Evolutionary conservation across 2,329 filamentous ascomycete species (phyloP).

Genomic region (Penicillium italicum): DNA sequence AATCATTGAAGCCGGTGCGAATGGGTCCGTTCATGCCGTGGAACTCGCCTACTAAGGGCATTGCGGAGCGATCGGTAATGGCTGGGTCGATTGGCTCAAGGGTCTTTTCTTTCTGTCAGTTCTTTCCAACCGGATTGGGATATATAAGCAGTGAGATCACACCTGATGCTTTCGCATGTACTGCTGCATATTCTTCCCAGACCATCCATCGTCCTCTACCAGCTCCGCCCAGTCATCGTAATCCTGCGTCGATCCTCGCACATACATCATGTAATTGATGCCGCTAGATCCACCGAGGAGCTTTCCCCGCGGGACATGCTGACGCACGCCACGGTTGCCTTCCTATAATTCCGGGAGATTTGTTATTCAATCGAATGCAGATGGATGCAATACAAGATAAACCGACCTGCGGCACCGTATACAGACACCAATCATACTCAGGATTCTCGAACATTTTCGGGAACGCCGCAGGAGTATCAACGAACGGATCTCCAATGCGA

Average conservation of each 20-base stretch:
- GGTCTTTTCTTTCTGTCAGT: constrained; percentile 18
- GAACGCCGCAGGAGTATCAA: constrained; percentile 28
- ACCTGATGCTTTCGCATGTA: constrained; percentile 27
- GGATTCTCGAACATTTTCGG: constrained; percentile 26
- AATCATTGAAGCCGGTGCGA: constrained; percentile 17
- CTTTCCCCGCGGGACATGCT: constrained; percentile 32
- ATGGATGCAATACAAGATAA: background rate
- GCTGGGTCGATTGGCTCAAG: constrained; percentile 26
- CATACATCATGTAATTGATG: constrained; percentile 46
- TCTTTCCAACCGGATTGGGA: background rate
- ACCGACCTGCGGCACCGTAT: constrained; percentile 27
- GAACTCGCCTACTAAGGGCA: constrained; percentile 16
- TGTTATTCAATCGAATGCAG: background rate
- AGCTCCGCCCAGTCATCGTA: constrained; percentile 35
- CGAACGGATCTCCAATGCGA: constrained; percentile 25
- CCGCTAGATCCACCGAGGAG: constrained; percentile 34
- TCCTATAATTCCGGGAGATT: constrained; percentile 12
- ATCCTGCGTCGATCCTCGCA: constrained; percentile 30
- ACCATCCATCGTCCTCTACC: constrained; percentile 30
- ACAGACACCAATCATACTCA: constrained; percentile 38
- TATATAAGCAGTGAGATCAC: background rate
- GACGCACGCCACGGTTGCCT: constrained; percentile 12
- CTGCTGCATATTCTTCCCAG: constrained; percentile 13
- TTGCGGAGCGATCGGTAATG: constrained; percentile 18
- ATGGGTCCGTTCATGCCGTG: constrained; percentile 15